phyloP scores from a whole-genome alignment of 2,329 filamentous ascomycete genomes.

The Gyromitra esculenta region DNA sequence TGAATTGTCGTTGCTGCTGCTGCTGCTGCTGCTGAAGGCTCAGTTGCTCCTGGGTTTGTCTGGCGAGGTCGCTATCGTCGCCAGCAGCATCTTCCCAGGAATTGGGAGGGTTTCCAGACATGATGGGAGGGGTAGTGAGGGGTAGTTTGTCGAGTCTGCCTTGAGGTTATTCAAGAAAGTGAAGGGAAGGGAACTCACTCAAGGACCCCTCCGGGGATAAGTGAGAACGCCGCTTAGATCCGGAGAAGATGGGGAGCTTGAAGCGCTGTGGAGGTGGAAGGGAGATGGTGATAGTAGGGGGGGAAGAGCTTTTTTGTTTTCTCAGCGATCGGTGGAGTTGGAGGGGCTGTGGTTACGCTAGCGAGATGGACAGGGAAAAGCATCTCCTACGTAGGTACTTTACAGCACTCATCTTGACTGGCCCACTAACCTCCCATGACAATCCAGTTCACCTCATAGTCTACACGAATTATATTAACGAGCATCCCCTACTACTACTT shows the following conservation, averaged over 20 bases:
- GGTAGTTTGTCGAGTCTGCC: conserved; percentile 29
- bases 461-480: neutral
- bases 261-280: conserved; percentile 7
- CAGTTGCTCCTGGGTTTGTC: conserved; percentile 78
- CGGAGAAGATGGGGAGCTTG: conserved; percentile 5
- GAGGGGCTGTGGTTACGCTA: conserved; percentile 34
- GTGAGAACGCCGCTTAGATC: neutral
- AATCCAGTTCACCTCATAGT: neutral
- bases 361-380: conserved; percentile 29
- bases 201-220: neutral
- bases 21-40: conserved; percentile 69
- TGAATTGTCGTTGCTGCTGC: conserved; percentile 60
- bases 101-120: conserved; percentile 79
- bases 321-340: conserved; percentile 10
- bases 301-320: conserved; percentile 23
- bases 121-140: conserved; percentile 62
- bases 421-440: neutral
- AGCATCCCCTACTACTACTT: neutral
- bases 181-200: conserved; percentile 5
- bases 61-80: conserved; percentile 77
- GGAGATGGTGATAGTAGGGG: conserved; percentile 9
- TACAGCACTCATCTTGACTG: neutral
- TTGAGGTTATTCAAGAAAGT: neutral
- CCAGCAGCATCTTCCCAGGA: conserved; percentile 76
- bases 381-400: neutral